phyloP scores from a whole-genome alignment of 306 rosid species.

The Malus domestica region DNA sequence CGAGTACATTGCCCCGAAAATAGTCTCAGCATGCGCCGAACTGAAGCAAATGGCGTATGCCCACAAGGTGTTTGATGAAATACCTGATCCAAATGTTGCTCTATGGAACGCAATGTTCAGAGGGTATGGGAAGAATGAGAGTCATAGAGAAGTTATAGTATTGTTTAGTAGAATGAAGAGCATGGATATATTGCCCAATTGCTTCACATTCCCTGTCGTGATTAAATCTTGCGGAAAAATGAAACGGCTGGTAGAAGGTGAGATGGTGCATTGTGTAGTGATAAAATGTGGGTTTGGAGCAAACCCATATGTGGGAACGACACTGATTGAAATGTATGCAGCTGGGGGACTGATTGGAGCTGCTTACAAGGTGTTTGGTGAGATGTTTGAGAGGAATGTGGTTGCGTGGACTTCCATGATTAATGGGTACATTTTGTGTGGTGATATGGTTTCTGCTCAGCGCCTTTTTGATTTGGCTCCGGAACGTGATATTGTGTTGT shows the following conservation, averaged over 20 bases:
- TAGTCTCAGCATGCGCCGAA: conserved; percentile 31
- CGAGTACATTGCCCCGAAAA: conserved; percentile 38
- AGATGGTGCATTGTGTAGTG: conserved; percentile 49
- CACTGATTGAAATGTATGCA: conserved; percentile 60
- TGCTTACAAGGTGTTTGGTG: conserved; percentile 61
- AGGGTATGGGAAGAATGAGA: conserved; percentile 34
- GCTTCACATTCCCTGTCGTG: conserved; percentile 60
- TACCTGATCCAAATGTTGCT: conserved; percentile 41
- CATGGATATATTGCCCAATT: conserved; percentile 32
- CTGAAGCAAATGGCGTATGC: conserved; percentile 37
- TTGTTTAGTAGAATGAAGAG: conserved; percentile 43
- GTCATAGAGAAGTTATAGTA: conserved; percentile 30
- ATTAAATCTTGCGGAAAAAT: conserved; percentile 47
- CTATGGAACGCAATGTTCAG: conserved; percentile 59
- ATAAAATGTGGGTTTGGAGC: conserved; percentile 44
- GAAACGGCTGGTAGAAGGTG: conserved; percentile 30
- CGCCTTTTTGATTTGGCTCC: conserved; percentile 58
- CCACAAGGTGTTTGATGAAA: conserved; percentile 46
- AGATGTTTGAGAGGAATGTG: conserved; percentile 57
- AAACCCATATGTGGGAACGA: conserved; percentile 45
- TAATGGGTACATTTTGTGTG: conserved; percentile 34
- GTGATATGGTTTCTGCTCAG: conserved; percentile 46
- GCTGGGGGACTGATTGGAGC: conserved; percentile 27
- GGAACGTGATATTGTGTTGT: conserved; percentile 55
- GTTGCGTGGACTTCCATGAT: conserved; percentile 73